These are phyloP conservation scores for Candida lessepsii DNA, from an alignment of 805 yeast species.

Conservation along the genomic window DNA sequence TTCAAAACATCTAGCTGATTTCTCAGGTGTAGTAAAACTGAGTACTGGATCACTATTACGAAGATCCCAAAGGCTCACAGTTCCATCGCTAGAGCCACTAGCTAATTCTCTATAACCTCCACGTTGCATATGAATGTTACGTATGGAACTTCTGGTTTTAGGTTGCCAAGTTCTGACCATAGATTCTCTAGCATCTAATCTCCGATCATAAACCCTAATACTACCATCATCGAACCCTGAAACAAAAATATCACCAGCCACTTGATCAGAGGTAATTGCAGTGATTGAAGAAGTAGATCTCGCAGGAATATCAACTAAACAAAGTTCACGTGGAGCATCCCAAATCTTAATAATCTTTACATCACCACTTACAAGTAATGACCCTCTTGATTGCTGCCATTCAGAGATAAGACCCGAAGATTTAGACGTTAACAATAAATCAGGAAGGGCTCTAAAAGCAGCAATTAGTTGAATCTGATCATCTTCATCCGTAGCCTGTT, in stretches of 20 bases:
- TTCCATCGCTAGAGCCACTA: slow-evolving; percentile 80
- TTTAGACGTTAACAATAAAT: slow-evolving; percentile 73
- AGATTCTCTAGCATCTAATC: slow-evolving; percentile 80
- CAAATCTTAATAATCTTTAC: slow-evolving; percentile 87
- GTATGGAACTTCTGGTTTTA: slow-evolving; percentile 46
- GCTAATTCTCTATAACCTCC: slow-evolving; percentile 92
- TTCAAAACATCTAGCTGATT: slow-evolving; percentile 63
- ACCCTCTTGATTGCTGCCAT: slow-evolving; percentile 96
- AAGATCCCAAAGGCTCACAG: slow-evolving; percentile 88
- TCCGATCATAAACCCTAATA: slow-evolving; percentile 84
- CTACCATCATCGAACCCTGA: slow-evolving; percentile 94
- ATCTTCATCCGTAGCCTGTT: slow-evolving; percentile 21
- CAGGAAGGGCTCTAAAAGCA: slow-evolving; percentile 92
- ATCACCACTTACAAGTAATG: slow-evolving; percentile 90
- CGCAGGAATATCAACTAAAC: slow-evolving; percentile 86
- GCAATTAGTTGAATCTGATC: slow-evolving; percentile 59
- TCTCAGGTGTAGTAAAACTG: slow-evolving; percentile 56
- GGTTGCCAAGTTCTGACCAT: slow-evolving; percentile 77
- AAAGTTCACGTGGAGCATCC: slow-evolving; percentile 95
- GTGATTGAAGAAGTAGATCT: slow-evolving; percentile 88
- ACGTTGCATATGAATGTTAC: slow-evolving; percentile 90
- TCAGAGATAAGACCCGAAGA: slow-evolving; percentile 84
- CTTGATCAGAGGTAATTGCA: slow-evolving; percentile 89
- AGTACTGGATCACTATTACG: slow-evolving; percentile 69
- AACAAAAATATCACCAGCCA: slow-evolving; percentile 84